These are phyloP conservation scores for Plasmodium gonderi DNA, from an alignment of 169 alveolate genomes.

Conservation along the genomic window DNA sequence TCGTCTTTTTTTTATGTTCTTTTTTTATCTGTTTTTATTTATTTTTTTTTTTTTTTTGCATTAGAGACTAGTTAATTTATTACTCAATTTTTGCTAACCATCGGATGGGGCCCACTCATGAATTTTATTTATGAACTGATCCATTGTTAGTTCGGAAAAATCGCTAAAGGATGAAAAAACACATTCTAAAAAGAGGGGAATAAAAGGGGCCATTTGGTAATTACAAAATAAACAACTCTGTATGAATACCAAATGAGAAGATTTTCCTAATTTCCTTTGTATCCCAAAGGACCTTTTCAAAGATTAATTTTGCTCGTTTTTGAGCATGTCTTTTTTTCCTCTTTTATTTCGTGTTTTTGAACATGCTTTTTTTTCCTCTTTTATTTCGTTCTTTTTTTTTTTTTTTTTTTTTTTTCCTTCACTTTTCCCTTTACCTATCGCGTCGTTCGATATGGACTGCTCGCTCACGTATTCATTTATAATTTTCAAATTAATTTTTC, in stretches of 20 bases:
- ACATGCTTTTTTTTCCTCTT: too few species aligned
- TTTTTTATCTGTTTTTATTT: too few species aligned
- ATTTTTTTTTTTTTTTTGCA: not conserved
- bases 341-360: too few species aligned
- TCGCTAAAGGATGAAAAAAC: constrained; percentile 72
- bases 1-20: too few species aligned
- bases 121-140: constrained; percentile 39
- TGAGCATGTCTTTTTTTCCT: too few species aligned
- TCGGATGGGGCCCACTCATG: constrained; percentile 77
- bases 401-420: constrained; percentile 3
- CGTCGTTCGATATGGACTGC: constrained; percentile 58
- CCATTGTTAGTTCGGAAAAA: constrained; percentile 45
- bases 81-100: constrained; percentile 10
- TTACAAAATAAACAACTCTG: not conserved
- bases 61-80: not conserved
- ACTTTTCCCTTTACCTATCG: constrained; percentile 27
- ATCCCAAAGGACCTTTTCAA: too few species aligned
- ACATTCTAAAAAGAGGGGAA: constrained; percentile 19
- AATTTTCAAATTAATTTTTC: constrained; percentile 47
- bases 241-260: too few species aligned
- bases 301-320: too few species aligned
- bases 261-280: too few species aligned
- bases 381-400: not conserved
- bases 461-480: constrained; percentile 61
- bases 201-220: not conserved